A percentile compares a stretch with the other conserved stretches of the same genome.
These are phyloP conservation scores for Leishmania guyanensis DNA, from an alignment of 208 protist species.

Conservation along the genomic window DNA sequence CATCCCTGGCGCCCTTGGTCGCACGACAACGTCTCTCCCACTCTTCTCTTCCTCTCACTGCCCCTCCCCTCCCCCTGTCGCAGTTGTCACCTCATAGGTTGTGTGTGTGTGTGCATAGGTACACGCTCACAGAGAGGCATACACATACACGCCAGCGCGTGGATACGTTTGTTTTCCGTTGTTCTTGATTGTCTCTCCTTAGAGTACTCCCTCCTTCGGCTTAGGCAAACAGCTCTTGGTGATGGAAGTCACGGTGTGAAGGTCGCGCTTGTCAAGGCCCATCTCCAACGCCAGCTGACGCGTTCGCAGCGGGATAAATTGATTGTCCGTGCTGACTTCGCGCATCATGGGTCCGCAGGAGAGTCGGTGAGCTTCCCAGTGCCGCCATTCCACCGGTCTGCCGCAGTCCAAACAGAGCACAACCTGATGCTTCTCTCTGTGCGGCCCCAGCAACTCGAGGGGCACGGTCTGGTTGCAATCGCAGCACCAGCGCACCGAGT, in stretches of 20 bases:
- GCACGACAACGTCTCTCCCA: background rate
- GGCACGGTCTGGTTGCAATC: slow-evolving; percentile 83
- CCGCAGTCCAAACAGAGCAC: slow-evolving; percentile 91
- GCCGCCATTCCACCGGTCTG: slow-evolving; percentile 84
- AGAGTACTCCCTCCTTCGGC: slow-evolving; percentile 24
- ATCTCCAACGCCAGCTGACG: slow-evolving; percentile 85
- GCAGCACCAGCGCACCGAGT: slow-evolving; percentile 82
- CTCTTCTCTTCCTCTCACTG: background rate
- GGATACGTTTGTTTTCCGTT: background rate
- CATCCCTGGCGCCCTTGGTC: background rate
- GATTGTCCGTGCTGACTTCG: slow-evolving; percentile 87
- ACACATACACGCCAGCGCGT: background rate
- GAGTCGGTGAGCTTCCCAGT: slow-evolving; percentile 89
- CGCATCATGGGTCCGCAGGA: slow-evolving; percentile 88
- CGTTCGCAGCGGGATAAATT: slow-evolving; percentile 85
- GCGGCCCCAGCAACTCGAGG: slow-evolving; percentile 77
- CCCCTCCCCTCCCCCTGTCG: background rate
- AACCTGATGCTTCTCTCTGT: slow-evolving; percentile 90
- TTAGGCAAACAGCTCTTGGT: slow-evolving; percentile 60
- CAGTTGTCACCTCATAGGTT: background rate
- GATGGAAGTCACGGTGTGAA: slow-evolving; percentile 83
- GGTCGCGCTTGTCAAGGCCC: slow-evolving; percentile 86
- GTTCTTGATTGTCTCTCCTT: background rate
- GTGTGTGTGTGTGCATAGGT: background rate
- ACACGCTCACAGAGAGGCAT: background rate